A percentile compares a stretch with the other conserved stretches of the same genome.
Conservation (phyloP, 1,284 basidiomycete species). For the Tilletia setariae region DNA sequence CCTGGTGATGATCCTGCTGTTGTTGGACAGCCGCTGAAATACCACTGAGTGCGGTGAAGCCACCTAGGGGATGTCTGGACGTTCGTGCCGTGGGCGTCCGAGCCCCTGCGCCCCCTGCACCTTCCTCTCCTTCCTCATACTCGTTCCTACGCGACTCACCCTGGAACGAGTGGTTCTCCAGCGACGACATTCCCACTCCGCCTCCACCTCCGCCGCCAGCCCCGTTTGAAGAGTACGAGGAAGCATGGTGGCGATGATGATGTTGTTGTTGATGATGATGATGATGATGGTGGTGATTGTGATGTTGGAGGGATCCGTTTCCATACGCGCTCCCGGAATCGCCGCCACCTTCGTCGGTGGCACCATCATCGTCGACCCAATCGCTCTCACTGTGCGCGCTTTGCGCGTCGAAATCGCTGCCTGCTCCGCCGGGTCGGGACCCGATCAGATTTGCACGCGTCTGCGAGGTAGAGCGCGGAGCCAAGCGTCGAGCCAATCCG, state of each 20-base stretch:
- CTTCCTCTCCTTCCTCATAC: constrained; percentile 19
- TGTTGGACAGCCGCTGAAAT: constrained; percentile 18
- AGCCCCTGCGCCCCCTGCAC: constrained; percentile 28
- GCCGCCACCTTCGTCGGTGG: neutral
- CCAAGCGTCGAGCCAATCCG: neutral
- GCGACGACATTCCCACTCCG: neutral
- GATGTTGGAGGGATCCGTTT: neutral
- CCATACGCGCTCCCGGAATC: neutral
- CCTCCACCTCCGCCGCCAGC: neutral
- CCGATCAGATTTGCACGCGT: neutral
- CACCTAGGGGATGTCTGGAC: constrained; percentile 19
- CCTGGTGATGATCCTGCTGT: constrained; percentile 28
- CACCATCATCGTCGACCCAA: constrained; percentile 15
- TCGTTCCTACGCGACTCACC: constrained; percentile 26
- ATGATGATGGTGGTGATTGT: neutral
- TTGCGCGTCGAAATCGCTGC: constrained; percentile 11
- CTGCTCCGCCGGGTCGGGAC: neutral
- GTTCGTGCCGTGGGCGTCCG: constrained; percentile 24
- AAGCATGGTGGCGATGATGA: neutral
- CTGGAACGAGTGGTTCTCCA: neutral
- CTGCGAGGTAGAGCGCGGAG: neutral
- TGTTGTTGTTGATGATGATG: neutral
- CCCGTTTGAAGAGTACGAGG: neutral
- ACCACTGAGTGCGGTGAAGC: constrained; percentile 17
- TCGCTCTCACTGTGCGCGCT: constrained; percentile 15